Conservation (phyloP, 73 alveolate genomes). For the Paramecium caudatum region DNA sequence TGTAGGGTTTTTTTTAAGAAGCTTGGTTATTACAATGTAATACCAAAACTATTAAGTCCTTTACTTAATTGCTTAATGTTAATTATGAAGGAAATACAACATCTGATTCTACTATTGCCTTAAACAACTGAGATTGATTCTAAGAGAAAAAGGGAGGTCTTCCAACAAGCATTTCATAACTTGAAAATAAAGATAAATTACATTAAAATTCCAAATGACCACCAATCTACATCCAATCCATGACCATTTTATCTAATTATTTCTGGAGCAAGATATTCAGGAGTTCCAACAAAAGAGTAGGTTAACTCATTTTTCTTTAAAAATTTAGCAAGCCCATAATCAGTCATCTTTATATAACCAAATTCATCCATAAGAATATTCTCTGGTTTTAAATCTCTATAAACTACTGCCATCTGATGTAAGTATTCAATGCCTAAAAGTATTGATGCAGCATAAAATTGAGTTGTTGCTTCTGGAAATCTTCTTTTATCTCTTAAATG, state of each 20-base stretch:
- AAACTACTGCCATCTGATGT: slow-evolving; percentile 90
- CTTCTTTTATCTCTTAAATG: slow-evolving; percentile 90
- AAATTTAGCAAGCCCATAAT: slow-evolving; percentile 93
- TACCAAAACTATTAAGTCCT: slow-evolving; percentile 70
- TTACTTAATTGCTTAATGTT: slow-evolving; percentile 86
- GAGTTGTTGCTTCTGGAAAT: slow-evolving; percentile 87
- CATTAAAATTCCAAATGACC: slow-evolving; percentile 88
- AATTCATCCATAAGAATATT: slow-evolving; percentile 91
- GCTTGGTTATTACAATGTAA: background rate
- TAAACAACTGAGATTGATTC: slow-evolving; percentile 90
- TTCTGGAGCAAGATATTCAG: slow-evolving; percentile 94
- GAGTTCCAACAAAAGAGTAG: slow-evolving; percentile 88
- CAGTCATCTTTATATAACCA: slow-evolving; percentile 96
- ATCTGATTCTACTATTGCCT: slow-evolving; percentile 90
- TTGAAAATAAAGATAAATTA: slow-evolving; percentile 47
- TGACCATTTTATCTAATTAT: slow-evolving; percentile 86
- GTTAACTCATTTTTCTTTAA: slow-evolving; percentile 76
- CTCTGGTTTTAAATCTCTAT: slow-evolving; percentile 96
- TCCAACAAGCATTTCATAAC: slow-evolving; percentile 98
- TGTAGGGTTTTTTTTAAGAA: slow-evolving; percentile 91
- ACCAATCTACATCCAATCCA: slow-evolving; percentile 82
- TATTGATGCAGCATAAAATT: slow-evolving; percentile 90
- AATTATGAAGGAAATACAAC: slow-evolving; percentile 89
- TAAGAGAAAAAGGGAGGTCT: slow-evolving; percentile 97
- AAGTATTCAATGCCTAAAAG: slow-evolving; percentile 94